Conservation (phyloP, 2,329 filamentous ascomycete genomes). For the Neophaeococcomyces aloes region DNA sequence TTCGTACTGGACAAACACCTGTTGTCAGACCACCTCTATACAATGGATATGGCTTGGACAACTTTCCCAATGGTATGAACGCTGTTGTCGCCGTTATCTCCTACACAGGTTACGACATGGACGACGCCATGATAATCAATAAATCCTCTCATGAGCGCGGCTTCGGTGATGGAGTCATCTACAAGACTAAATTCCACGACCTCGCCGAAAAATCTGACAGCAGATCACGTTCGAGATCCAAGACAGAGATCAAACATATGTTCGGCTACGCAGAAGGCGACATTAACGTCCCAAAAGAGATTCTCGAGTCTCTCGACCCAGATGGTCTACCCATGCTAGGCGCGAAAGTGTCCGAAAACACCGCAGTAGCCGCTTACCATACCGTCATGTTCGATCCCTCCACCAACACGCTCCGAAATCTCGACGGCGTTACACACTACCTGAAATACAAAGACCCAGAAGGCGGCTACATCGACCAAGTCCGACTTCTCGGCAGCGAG, state of each 20-base stretch:
- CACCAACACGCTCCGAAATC: slow-evolving; percentile 68
- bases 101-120: slow-evolving; percentile 99
- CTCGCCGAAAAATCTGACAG: slow-evolving; percentile 56
- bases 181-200: slow-evolving; percentile 90
- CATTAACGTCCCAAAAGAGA: slow-evolving; percentile 51
- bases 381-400: slow-evolving; percentile 64
- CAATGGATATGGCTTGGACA: slow-evolving; percentile 93
- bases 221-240: slow-evolving; percentile 53
- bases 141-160: slow-evolving; percentile 93
- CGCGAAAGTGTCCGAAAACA: slow-evolving; percentile 64
- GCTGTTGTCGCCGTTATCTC: slow-evolving; percentile 95
- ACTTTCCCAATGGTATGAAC: slow-evolving; percentile 94
- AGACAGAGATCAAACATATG: slow-evolving; percentile 63
- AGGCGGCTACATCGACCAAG: slow-evolving; percentile 79
- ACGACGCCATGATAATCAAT: slow-evolving; percentile 99
- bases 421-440: slow-evolving; percentile 74
- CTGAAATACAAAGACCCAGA: slow-evolving; percentile 93
- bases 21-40: slow-evolving; percentile 85
- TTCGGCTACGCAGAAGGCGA: slow-evolving; percentile 69
- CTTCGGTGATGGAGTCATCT: slow-evolving; percentile 90
- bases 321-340: slow-evolving; percentile 82
- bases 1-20: slow-evolving; percentile 93
- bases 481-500: slow-evolving; percentile 80
- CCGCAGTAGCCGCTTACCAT: slow-evolving; percentile 81
- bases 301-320: slow-evolving; percentile 64